Evolutionary conservation across 225 moss, liverwort and hornwort species (phyloP), one percentile per base, ranked within the genome.

Genomic region (Climacium dendroides): DNA sequence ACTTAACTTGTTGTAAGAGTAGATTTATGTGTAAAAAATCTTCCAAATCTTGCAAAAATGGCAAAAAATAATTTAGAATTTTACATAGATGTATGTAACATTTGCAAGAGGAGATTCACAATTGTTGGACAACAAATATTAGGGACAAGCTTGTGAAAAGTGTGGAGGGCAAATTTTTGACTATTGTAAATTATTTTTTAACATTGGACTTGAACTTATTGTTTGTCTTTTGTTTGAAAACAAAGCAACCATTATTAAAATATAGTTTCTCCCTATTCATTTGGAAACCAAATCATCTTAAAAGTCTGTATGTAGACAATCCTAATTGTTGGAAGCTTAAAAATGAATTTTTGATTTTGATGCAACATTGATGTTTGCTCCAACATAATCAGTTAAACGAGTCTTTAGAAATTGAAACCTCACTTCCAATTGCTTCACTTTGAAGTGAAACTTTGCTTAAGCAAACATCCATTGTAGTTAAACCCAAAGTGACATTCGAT

Each of bases 291-390:
- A 70, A 70, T 70, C 43, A 71, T 45, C 11, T 11, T 73, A 11
- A 73, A 73, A 47, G 30, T 30, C 0, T 32, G 0, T 32, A 32
- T 32, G 0, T 32, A 32, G 7, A 3, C 32, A 48, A 32, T 32
- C 45, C 0, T 0, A 1, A 12, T 7, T 48, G 19, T 11, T 11
- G 3, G 4, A 48, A 74, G 7, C 4, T 47, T 73, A 2, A 1
- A 73, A 29, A 73, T 30, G 2, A 29, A 73, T 18, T 47, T 72
- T 0, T 0, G 0, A 72, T 45, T 29, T 0, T 2, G 0, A 45
- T 1, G 19, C 0, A 18, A 2, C 0, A 6, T 18, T 4, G 1
- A 47, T 16, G 16, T 28, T 0, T 1, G 0, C 2, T 72, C 15
- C 6, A 43, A 25, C 3, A 43, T 3, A 26, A 15, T 16, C 45